Evolutionary conservation across 129 eudicot genomes (phyloP).

Genomic region (Tanacetum coccineum): DNA sequence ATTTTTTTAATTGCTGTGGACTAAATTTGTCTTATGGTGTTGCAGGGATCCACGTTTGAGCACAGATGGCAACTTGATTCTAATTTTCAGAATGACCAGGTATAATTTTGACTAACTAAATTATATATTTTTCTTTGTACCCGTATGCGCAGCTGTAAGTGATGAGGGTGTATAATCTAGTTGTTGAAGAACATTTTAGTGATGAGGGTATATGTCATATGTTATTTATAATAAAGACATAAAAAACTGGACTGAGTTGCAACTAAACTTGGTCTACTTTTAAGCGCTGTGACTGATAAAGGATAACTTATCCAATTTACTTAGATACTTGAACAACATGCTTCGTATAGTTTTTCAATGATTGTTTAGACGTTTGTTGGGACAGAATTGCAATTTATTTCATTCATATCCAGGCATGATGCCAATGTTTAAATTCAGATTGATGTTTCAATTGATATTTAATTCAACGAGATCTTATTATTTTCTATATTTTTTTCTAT

Average conservation of each 20-base stretch:
- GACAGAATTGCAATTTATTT: neutral
- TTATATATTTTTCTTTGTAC: neutral
- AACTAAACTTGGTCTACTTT: too few species aligned
- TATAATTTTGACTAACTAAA: constrained; percentile 13
- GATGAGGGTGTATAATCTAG: neutral
- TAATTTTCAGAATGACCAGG: constrained; percentile 78
- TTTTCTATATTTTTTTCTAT: neutral
- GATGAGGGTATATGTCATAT: neutral
- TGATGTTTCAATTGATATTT: neutral
- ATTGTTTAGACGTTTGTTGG: neutral
- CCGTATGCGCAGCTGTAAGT: neutral
- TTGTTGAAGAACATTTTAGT: neutral
- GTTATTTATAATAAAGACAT: neutral
- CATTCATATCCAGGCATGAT: neutral
- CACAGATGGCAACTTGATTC: constrained; percentile 77
- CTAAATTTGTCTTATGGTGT: constrained; percentile 17
- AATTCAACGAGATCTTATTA: neutral
- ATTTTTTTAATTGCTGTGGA: neutral
- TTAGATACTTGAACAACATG: too few species aligned
- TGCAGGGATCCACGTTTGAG: constrained; percentile 61
- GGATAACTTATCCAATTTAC: too few species aligned
- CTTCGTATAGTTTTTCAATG: too few species aligned
- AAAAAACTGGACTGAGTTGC: neutral
- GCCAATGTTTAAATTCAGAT: neutral
- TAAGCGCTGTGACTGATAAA: too few species aligned